Base-by-base conservation (phyloP, 1,139 yeast genomes). In the Geotrichum carabidarum region DNA sequence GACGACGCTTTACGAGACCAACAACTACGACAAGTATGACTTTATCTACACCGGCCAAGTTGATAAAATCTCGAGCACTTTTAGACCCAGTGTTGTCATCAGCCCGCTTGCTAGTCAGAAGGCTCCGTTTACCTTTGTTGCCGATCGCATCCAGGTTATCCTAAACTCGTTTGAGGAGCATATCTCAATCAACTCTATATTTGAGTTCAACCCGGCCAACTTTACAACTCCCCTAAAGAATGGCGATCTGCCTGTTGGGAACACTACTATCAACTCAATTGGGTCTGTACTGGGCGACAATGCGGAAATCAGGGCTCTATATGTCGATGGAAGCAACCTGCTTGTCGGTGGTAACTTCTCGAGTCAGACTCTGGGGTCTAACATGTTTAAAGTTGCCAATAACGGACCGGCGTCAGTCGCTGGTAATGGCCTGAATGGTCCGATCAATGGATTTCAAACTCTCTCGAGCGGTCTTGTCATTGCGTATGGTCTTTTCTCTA, bases 21-120 rank as follows among this genome's bases (percentile, higher is more conserved):
- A 93, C 68, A 75, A 82, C 44, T 77, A 82, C 57, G 79, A 83
- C 56, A 93, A 93, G 69, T 91, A 87, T 67, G 98, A 93, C 67
- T 75, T 78, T 35, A 67, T 93, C 22, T 91, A 73, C 66, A 75
- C 78, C 50, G 99, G 98, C 0, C 81, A 80, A 58, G 71, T 91
- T 56, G 77, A 80, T 44, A 78, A 82, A 1, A 68, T 78, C 2
- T 68, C 73, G 27, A 70, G 69, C 18, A 68, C 68, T n/a, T 70
- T 65, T 48, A 67, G 72, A 42, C 85, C 84, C n/a, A 73, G 73
- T 55, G 77, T 88, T 27, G 77, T 58, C 11, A 46, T 74, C 5
- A 51, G 54, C 40, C 74, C 77, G 0, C 49, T 61, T 0, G 51
- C 63, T 1, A 75, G 59, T 60, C 84, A 63, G 66, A 71, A 37